A percentile compares a stretch with the other conserved stretches of the same genome.
Conservation (phyloP, 441 rosid genomes). For the Populus hybrid region DNA sequence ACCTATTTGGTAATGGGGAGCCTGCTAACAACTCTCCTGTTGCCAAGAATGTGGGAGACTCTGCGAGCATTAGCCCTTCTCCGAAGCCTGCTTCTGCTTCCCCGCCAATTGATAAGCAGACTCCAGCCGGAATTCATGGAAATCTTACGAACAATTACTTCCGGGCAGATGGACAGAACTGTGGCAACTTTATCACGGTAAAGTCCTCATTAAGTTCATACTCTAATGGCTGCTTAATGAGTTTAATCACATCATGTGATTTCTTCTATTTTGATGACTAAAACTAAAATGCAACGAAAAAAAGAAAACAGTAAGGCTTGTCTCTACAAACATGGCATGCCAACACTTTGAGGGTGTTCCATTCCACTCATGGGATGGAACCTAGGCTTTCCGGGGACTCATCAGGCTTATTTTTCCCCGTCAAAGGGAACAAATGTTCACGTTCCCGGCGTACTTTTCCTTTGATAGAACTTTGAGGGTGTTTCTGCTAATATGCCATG, state of each 20-base stretch:
- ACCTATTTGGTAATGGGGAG: conserved; percentile 47
- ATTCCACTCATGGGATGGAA: too few relatives aligned
- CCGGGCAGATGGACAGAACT: conserved; percentile 74
- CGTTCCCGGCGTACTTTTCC: neutral
- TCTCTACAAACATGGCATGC: too few relatives aligned
- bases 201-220: neutral
- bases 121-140: conserved; percentile 49
- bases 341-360: too few relatives aligned
- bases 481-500: neutral
- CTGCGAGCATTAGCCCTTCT: conserved; percentile 23
- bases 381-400: too few relatives aligned
- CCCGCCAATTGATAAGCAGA: conserved; percentile 28
- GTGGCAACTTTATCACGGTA: conserved; percentile 79
- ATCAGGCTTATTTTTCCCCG: neutral
- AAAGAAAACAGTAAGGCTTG: too few relatives aligned
- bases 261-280: neutral
- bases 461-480: neutral
- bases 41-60: conserved; percentile 4
- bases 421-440: neutral
- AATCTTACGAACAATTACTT: conserved; percentile 52
- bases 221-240: neutral
- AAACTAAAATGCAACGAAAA: neutral
- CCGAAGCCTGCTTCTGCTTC: conserved; percentile 29
- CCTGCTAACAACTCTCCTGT: conserved; percentile 6
- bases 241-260: neutral